Percentiles rank a stretch among this genome's conserved stretches.
These are phyloP conservation scores for Calvatia gigantea DNA, from an alignment of 768 basidiomycete genomes.

Conservation along the genomic window DNA sequence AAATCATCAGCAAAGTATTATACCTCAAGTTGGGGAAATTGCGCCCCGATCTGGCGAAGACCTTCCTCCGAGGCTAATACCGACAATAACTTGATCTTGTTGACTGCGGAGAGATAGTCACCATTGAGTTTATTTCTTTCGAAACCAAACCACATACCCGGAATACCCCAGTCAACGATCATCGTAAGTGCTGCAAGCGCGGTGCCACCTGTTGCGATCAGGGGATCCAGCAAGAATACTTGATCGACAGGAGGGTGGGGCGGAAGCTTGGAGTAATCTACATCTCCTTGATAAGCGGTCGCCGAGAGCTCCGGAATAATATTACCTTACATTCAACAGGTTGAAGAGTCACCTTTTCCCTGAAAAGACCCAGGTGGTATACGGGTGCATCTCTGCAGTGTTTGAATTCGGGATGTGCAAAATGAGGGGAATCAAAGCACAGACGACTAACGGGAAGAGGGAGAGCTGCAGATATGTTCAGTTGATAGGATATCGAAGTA, in stretches of 20 bases:
- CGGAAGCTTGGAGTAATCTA: conserved; percentile 92
- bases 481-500: not conserved
- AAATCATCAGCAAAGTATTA: not conserved
- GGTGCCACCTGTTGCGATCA: conserved; percentile 94
- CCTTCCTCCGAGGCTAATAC: conserved; percentile 80
- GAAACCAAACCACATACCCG: conserved; percentile 38
- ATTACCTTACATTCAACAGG: conserved; percentile 78
- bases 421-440: not conserved
- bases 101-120: conserved; percentile 32
- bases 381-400: conserved; percentile 66
- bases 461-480: conserved; percentile 39
- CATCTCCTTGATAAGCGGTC: not conserved
- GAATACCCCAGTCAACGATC: conserved; percentile 81
- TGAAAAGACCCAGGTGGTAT: conserved; percentile 86
- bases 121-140: not conserved
- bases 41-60: conserved; percentile 55
- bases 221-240: conserved; percentile 87
- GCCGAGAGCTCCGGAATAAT: not conserved
- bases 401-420: not conserved
- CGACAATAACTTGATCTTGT: conserved; percentile 76
- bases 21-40: conserved; percentile 82
- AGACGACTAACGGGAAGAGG: conserved; percentile 71
- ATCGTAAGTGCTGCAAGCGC: conserved; percentile 84
- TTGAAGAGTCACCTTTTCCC: conserved; percentile 83
- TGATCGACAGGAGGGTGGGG: conserved; percentile 69